These are phyloP conservation scores for Cryptosporidium ubiquitum DNA, from an alignment of 169 alveolate genomes.

Conservation along the genomic window DNA sequence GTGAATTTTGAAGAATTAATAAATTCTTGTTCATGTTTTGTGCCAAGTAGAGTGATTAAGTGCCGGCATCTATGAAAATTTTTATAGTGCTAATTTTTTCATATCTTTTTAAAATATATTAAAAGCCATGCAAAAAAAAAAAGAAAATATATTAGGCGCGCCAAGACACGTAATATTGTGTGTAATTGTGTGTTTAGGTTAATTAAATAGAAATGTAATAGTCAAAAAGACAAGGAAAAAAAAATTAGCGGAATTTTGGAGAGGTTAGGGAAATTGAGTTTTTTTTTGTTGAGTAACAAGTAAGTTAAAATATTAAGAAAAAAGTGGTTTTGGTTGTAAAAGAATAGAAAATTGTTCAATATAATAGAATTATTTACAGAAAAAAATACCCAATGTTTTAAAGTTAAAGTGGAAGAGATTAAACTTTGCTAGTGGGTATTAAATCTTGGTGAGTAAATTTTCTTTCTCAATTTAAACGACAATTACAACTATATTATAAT, in stretches of 20 bases:
- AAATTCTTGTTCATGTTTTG: too few species aligned
- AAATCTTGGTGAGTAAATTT: neutral
- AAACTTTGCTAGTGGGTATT: neutral
- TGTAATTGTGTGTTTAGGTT: slow-evolving; percentile 42
- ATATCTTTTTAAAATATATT: neutral
- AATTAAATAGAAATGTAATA: neutral
- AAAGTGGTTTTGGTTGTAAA: neutral
- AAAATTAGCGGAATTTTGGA: neutral
- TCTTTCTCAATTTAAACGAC: neutral
- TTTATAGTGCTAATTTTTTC: neutral
- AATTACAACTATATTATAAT: neutral
- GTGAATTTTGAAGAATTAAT: too few species aligned
- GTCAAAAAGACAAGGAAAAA: slow-evolving; percentile 1
- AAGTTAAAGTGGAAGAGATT: neutral
- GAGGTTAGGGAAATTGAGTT: neutral
- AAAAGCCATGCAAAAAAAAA: slow-evolving; percentile 3
- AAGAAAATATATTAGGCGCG: slow-evolving; percentile 32
- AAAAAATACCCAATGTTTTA: neutral
- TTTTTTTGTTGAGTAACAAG: neutral
- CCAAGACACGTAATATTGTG: slow-evolving; percentile 70
- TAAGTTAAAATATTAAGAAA: neutral
- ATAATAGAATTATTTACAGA: neutral
- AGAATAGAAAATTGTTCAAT: neutral
- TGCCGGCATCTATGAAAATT: too few species aligned
- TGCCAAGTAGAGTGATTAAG: too few species aligned